phyloP scores from a whole-genome alignment of 371 early-diverging fungal genomes.

The Haplosporangium sp. region DNA sequence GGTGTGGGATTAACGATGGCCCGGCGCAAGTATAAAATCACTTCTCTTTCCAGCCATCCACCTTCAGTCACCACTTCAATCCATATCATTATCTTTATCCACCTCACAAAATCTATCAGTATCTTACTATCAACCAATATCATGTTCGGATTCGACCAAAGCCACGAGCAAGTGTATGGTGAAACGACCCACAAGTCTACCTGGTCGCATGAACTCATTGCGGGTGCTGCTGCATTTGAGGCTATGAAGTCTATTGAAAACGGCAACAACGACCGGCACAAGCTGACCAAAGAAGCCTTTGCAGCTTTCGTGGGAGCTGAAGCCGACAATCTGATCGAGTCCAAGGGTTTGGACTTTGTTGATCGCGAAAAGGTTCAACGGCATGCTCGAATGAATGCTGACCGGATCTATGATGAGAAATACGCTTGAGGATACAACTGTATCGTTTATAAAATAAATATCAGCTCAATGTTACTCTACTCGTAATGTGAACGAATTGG shows the following conservation, averaged over 20 bases:
- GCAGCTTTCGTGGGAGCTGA: conserved; percentile 64
- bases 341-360: conserved; percentile 58
- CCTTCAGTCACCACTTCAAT: too few relatives aligned
- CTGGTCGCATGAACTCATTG: conserved; percentile 65
- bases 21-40: too few relatives aligned
- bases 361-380: conserved; percentile 60
- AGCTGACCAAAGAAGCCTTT: conserved; percentile 62
- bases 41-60: too few relatives aligned
- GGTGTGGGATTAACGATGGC: too few relatives aligned
- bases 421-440: conserved; percentile 8
- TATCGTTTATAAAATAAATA: too few relatives aligned
- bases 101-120: too few relatives aligned
- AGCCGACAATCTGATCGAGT: conserved; percentile 56
- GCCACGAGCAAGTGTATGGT: conserved; percentile 46
- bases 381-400: conserved; percentile 59
- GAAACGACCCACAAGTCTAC: conserved; percentile 49
- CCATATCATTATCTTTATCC: too few relatives aligned
- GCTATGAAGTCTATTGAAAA: conserved; percentile 64
- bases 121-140: background rate
- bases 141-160: conserved; percentile 49
- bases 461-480: too few relatives aligned
- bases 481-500: too few relatives aligned
- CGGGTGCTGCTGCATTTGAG: conserved; percentile 71
- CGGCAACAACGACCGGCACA: conserved; percentile 55
- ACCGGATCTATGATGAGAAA: conserved; percentile 53